Evolutionary conservation across 179 eudicot species (phyloP).

Genomic region (Nepenthes alata): DNA sequence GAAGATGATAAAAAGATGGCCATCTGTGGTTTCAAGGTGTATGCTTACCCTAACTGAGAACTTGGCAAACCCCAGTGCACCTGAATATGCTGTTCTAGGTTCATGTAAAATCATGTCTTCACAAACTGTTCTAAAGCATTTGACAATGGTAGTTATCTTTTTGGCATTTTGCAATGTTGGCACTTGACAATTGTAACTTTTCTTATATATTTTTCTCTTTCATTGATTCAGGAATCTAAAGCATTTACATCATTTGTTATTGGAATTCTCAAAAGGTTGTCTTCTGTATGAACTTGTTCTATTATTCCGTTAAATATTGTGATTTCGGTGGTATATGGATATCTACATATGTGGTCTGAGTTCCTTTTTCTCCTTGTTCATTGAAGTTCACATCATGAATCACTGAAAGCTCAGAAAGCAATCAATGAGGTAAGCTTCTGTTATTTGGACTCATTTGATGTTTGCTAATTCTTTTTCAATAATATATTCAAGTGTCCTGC

Average conservation of each 20-base stretch:
- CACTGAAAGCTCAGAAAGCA: slow-evolving; percentile 92
- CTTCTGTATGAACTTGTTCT: slow-evolving; percentile 17
- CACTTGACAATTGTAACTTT: slow-evolving; percentile 1
- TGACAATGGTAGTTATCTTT: slow-evolving; percentile 48
- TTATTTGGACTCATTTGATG: slow-evolving; percentile 3
- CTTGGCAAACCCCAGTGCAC: slow-evolving; percentile 51
- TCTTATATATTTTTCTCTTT: slow-evolving; percentile 10
- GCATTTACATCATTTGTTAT: slow-evolving; percentile 67
- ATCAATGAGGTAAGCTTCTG: slow-evolving; percentile 67
- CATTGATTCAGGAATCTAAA: slow-evolving; percentile 53
- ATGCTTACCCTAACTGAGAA: slow-evolving; percentile 53
- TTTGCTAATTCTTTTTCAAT: slow-evolving; percentile 5
- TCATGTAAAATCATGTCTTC: slow-evolving; percentile 85
- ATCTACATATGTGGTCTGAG: not conserved
- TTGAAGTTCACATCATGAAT: slow-evolving; percentile 88
- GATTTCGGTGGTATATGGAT: not conserved
- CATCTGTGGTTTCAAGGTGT: slow-evolving; percentile 64
- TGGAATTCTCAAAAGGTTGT: slow-evolving; percentile 57
- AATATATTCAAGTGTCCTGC: slow-evolving; percentile 18
- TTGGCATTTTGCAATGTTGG: slow-evolving; percentile 1
- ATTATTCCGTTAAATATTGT: slow-evolving; percentile 2
- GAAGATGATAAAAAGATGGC: slow-evolving; percentile 94
- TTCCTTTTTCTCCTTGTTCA: slow-evolving; percentile 10
- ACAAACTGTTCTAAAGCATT: slow-evolving; percentile 77
- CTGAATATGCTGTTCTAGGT: slow-evolving; percentile 83